phyloP scores from a whole-genome alignment of 78 protist species.

The Emiliania huxleyi region DNA sequence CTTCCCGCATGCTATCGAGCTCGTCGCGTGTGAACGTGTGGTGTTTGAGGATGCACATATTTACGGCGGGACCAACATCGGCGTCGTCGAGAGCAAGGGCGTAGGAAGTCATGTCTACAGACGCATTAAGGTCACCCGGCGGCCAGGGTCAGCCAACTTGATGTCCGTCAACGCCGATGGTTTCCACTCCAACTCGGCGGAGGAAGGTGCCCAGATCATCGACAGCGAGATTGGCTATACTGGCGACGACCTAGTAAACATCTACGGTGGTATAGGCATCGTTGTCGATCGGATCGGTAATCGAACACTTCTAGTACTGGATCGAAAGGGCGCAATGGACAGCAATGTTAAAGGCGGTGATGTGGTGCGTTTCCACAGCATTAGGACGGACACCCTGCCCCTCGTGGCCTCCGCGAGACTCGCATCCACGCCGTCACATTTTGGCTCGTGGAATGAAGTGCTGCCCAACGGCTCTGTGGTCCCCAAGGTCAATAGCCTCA shows the following conservation, averaged over 20 bases:
- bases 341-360: too few species aligned
- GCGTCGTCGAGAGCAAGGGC: background rate
- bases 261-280: background rate
- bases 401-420: too few species aligned
- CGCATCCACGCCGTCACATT: too few species aligned
- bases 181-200: background rate
- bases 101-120: background rate
- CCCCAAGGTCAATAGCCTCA: too few species aligned
- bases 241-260: background rate
- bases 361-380: too few species aligned
- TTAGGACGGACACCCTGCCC: too few species aligned
- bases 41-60: background rate
- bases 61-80: background rate
- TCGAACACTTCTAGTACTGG: too few species aligned
- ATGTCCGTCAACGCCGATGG: background rate
- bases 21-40: background rate
- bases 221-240: background rate
- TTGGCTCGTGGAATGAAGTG: too few species aligned
- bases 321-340: too few species aligned
- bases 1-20: background rate
- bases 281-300: background rate
- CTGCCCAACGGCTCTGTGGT: too few species aligned
- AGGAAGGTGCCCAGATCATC: background rate
- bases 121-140: background rate
- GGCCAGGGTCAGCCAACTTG: background rate